Percentiles rank a stretch among this genome's conserved stretches.
Conservation (phyloP, 176 grass and related monocot species). For the Raddia distichophylla region DNA sequence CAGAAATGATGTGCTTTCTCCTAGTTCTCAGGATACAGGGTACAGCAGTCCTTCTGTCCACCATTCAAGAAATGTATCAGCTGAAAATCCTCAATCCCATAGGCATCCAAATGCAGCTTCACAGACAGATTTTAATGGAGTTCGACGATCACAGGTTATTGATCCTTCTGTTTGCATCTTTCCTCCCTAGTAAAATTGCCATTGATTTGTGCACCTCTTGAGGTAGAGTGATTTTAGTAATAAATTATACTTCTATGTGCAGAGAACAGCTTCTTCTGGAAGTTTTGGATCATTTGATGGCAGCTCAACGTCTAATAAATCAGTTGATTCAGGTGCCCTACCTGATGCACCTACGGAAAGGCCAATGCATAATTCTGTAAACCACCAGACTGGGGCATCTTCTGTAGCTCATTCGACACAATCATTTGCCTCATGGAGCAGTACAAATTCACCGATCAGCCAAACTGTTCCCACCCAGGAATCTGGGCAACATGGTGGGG, state of each 20-base stretch:
- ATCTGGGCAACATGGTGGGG: conserved; percentile 31
- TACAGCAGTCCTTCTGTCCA: conserved; percentile 60
- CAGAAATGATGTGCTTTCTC: conserved; percentile 72
- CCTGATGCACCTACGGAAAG: conserved; percentile 60
- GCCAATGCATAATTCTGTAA: conserved; percentile 51
- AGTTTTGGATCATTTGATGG: conserved; percentile 85
- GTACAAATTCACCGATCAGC: conserved; percentile 23
- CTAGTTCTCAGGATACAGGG: conserved; percentile 73
- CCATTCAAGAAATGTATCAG: conserved; percentile 56
- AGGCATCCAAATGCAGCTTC: conserved; percentile 34
- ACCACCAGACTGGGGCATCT: conserved; percentile 39
- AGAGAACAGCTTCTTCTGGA: conserved; percentile 86
- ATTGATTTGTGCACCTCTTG: conserved; percentile 11
- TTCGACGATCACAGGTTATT: conserved; percentile 56
- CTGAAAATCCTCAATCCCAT: conserved; percentile 63
- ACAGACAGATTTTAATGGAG: conserved; percentile 43
- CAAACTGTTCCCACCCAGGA: conserved; percentile 31
- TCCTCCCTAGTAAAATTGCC: conserved; percentile 38
- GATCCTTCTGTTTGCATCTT: conserved; percentile 29
- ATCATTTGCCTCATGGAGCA: conserved; percentile 34
- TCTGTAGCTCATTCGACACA: conserved; percentile 47
- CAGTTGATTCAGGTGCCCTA: conserved; percentile 48
- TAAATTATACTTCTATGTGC: conserved; percentile 45
- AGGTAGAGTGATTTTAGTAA: conserved; percentile 15
- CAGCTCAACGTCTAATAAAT: conserved; percentile 51